phyloP scores from a whole-genome alignment of 352 stramenopile genomes.

The Globisporangium middletonii region DNA sequence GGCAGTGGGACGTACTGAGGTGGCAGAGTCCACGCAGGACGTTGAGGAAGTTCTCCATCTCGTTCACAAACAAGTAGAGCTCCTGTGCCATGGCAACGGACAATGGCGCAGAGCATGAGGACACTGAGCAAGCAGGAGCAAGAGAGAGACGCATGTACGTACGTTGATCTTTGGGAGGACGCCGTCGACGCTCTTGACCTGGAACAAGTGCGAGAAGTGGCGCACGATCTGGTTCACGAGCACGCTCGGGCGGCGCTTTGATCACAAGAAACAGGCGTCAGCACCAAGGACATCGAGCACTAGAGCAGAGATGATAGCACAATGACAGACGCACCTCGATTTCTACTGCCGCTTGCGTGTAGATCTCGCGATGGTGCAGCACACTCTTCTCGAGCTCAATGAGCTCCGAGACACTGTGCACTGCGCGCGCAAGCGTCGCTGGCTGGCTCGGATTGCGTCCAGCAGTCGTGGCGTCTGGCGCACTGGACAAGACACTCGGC shows the following conservation, averaged over 20 bases:
- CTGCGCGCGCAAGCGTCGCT: conserved; percentile 44
- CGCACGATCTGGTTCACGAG: conserved; percentile 84
- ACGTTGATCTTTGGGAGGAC: conserved; percentile 90
- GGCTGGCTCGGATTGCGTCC: conserved; percentile 15
- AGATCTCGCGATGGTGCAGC: conserved; percentile 74
- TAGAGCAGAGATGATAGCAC: too few relatives aligned
- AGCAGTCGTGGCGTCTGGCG: conserved; percentile 4
- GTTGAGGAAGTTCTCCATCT: conserved; percentile 84
- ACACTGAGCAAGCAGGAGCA: too few relatives aligned
- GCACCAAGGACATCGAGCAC: too few relatives aligned
- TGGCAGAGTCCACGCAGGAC: conserved; percentile 47
- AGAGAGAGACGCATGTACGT: too few relatives aligned
- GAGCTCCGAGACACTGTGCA: conserved; percentile 70
- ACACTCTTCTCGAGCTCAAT: conserved; percentile 83
- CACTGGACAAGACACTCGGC: conserved; percentile 22
- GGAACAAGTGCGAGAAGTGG: conserved; percentile 86
- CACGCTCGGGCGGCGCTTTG: conserved; percentile 70
- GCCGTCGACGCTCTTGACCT: conserved; percentile 78
- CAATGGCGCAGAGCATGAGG: background rate
- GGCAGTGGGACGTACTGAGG: conserved; percentile 35
- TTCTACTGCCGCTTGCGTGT: conserved; percentile 68
- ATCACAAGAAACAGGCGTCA: too few relatives aligned
- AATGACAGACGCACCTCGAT: conserved; percentile 42
- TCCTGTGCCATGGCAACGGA: conserved; percentile 28
- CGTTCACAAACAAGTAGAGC: conserved; percentile 80